Base-by-base conservation (phyloP, 2,329 filamentous ascomycete genomes). In the Hymenoscyphus albidus region DNA sequence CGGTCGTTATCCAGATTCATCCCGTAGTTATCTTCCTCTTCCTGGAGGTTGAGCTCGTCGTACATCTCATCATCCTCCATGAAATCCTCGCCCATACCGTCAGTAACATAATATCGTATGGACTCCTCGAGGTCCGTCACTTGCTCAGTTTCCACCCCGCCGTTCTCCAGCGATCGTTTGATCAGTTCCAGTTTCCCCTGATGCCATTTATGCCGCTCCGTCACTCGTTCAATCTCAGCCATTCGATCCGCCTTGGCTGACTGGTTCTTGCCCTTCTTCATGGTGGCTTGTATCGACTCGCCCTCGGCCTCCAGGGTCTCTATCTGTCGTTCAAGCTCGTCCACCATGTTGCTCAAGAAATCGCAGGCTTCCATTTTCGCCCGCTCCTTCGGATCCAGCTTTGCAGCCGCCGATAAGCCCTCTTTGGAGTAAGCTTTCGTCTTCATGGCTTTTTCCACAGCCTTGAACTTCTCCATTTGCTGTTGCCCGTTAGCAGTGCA, bases 361-460 rank as follows among this genome's bases (percentile, higher is more conserved):
- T 97, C 90, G 80, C 89, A 87, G 38, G 91, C 85, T 73, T 98
- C 94, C 67, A 91, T 83, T 80, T 97, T 96, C 76, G 96, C 94
- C 77, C 96, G 92, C 78, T 98, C 95, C 77, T 93, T 96, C n/a
- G 95, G 95, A 80, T 99, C 95, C 69, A 98, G 85, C 78, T 96
- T 96, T 60, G 92, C 89, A 32, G 93, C 92, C 61, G 94, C 91
- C 69, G 92, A 95, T 70, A 99, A 81, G 56, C 95, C 95, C 79
- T 98, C 95, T 82, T 99, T 98, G 68, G 95, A 98, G 80, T 97
- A 99, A 67, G 95, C 95, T 79, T 99, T 99, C 64, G 95, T 99
- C 83, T 99, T 99, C 95, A 99, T 98, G 75, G 97, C 95, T 83
- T 99, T 99, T 79, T 99, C 95, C 62, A 99, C 95, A n/a, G 93